These are phyloP conservation scores for Colletotrichum tabaci DNA, from an alignment of 2,329 filamentous ascomycete genomes.

Conservation along the genomic window DNA sequence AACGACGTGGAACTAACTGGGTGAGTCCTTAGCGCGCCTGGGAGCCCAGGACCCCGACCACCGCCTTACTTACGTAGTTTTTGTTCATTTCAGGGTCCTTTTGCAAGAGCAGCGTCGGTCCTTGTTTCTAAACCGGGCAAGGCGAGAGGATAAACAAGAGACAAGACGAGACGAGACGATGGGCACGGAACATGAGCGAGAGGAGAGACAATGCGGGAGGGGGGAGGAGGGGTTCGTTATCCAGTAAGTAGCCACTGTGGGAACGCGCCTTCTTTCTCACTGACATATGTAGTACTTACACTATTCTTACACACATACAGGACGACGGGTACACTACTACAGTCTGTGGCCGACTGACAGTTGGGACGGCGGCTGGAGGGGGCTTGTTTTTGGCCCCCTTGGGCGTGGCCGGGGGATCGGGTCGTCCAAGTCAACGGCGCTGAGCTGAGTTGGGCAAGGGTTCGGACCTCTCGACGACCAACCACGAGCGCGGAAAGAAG, in stretches of 20 bases:
- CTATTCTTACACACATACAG: too few relatives aligned
- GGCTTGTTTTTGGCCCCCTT: background rate
- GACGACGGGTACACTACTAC: too few relatives aligned
- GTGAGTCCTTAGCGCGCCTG: slow-evolving; percentile 1
- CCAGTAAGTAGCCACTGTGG: slow-evolving; percentile 33
- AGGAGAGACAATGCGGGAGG: slow-evolving; percentile 12
- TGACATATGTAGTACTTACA: too few relatives aligned
- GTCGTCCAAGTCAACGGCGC: background rate
- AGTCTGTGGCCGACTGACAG: background rate
- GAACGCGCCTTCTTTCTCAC: slow-evolving; percentile 1
- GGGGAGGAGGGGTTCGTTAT: background rate
- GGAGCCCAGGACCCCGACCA: slow-evolving; percentile 1
- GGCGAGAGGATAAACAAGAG: background rate
- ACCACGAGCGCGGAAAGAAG: slow-evolving; percentile 30
- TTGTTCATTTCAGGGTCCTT: slow-evolving; percentile 38
- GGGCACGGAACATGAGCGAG: slow-evolving; percentile 19
- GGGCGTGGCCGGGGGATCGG: slow-evolving; percentile 14
- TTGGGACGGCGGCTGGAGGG: slow-evolving; percentile 15
- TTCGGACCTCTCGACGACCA: slow-evolving; percentile 20
- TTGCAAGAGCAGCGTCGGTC: slow-evolving; percentile 20
- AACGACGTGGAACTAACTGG: slow-evolving; percentile 13
- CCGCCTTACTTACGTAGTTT: slow-evolving; percentile 27
- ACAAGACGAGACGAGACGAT: background rate
- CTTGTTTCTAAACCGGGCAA: slow-evolving; percentile 21
- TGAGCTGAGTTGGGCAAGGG: slow-evolving; percentile 13